Evolutionary conservation across 768 basidiomycete genomes (phyloP).

Genomic region (Rhizopogon vulgaris): DNA sequence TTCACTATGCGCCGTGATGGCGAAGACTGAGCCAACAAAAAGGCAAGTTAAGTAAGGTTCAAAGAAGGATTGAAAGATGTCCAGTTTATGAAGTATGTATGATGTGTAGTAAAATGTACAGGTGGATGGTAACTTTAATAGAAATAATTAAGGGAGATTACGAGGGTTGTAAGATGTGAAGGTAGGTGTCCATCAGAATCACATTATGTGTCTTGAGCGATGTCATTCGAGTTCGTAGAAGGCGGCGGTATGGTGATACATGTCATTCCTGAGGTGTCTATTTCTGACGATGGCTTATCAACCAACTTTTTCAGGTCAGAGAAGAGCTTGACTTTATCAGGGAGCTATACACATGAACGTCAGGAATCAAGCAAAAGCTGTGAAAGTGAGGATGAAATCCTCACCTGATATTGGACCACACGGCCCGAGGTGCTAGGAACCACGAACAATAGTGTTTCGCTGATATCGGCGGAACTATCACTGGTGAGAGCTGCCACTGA

Average conservation of each 20-base stretch:
- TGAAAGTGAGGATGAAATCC: conserved; percentile 9
- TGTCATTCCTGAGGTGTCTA: conserved; percentile 7
- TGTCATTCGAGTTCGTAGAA: not conserved
- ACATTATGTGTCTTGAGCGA: not conserved
- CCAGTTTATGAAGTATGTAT: too few species aligned
- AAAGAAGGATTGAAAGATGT: too few species aligned
- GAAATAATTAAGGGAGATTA: too few species aligned
- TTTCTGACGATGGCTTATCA: conserved; percentile 10
- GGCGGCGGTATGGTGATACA: not conserved
- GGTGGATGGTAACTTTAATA: too few species aligned
- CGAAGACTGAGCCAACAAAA: too few species aligned
- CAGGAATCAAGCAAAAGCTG: not conserved
- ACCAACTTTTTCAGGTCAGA: conserved; percentile 25
- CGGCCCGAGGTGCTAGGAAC: conserved; percentile 73
- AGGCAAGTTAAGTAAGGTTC: too few species aligned
- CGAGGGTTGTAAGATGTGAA: not conserved
- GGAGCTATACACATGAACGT: conserved; percentile 25
- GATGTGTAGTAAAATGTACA: too few species aligned
- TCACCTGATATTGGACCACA: conserved; percentile 67
- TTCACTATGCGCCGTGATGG: too few species aligned
- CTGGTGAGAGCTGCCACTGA: conserved; percentile 2
- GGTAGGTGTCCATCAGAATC: not conserved
- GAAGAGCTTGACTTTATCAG: conserved; percentile 41
- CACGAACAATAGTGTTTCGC: conserved; percentile 69
- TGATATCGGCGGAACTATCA: not conserved